These are phyloP conservation scores for Pyrenophora teres DNA, from an alignment of 2,329 filamentous ascomycete genomes.

Conservation along the genomic window DNA sequence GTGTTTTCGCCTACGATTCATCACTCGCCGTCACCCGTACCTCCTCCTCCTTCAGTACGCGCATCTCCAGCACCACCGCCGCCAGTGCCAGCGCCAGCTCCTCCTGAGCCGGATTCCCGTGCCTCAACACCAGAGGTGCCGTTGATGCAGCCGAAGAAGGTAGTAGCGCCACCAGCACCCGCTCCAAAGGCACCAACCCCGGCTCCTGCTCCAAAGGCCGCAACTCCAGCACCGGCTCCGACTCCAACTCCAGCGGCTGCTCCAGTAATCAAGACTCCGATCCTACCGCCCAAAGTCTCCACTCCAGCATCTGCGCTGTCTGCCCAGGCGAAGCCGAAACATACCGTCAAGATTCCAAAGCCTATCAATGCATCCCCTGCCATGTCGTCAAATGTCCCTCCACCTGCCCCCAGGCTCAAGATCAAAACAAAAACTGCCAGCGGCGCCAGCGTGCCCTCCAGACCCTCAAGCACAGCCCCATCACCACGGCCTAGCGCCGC, in stretches of 20 bases:
- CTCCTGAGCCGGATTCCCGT: conserved; percentile 20
- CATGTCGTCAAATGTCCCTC: conserved; percentile 32
- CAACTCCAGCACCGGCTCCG: not conserved
- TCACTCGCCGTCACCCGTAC: conserved; percentile 21
- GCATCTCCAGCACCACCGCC: conserved; percentile 20
- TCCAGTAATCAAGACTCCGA: conserved; percentile 8
- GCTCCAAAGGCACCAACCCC: conserved; percentile 12
- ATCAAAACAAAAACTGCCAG: conserved; percentile 32
- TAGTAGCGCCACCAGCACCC: conserved; percentile 24
- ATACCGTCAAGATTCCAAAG: conserved; percentile 23
- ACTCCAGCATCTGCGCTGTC: conserved; percentile 11
- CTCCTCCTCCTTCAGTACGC: conserved; percentile 21
- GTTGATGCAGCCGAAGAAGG: conserved; percentile 24
- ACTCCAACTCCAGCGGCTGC: not conserved
- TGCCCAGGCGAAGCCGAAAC: conserved; percentile 11
- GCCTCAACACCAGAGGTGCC: conserved; percentile 24
- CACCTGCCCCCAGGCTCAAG: conserved; percentile 34
- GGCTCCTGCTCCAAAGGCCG: not conserved
- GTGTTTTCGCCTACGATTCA: conserved; percentile 24
- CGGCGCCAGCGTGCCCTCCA: conserved; percentile 13
- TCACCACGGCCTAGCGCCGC: conserved; percentile 20
- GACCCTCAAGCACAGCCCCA: conserved; percentile 18
- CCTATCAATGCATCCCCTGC: conserved; percentile 25
- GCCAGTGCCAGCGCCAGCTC: conserved; percentile 13
- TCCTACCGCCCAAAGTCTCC: conserved; percentile 13